Base-by-base conservation (phyloP, 345 rosid genomes). In the Stellera chamaejasme region DNA sequence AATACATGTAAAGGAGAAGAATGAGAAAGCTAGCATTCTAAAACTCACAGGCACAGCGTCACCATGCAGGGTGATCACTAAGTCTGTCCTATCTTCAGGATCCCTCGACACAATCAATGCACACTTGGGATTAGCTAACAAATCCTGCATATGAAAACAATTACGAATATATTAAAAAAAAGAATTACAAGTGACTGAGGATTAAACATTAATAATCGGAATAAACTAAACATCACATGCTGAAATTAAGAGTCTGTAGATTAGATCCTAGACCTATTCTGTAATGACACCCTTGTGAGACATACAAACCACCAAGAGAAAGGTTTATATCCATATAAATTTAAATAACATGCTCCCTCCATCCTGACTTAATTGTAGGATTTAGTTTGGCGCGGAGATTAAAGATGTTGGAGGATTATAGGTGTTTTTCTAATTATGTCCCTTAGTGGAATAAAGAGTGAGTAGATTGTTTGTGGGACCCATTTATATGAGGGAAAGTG, bases 51-150 rank as follows among this genome's bases (percentile, higher is more conserved):
- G 48, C 44, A 81, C 58, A 27, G 96, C 96, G 79, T 93, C 96
- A 28, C 96, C 97, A 54, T 88, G 91, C 57, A 93, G 43, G 43
- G 91, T 89, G 73, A 93, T 86, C 11, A 80, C 79, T 62, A 93
- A 72, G 69, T 88, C 94, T 41, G 89, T 79, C 72, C 94, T 79
- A 71, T 88, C 99, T 59, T 86, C 91, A 7, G 91, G 88, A 68
- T 88, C 91, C 74, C 82, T 78, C 65, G 90, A 79, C 39, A 88
- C 83, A 66, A 93, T 88, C 70, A 93, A 66, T 15, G 97, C 88
- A 71, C 97, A 93, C 76, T 81, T 88, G 50, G 87, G 82, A 78
- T 84, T 86, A 52, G 83, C 86, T 67, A 77, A 56, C 25, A 88
- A 77, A 72, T 93, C 91, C 97, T 88, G 86, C 19, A n/a, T 43